Percentiles rank a stretch among this genome's conserved stretches.
Conservation (phyloP, 2,329 filamentous ascomycete genomes). For the Bipolaris oryzae region DNA sequence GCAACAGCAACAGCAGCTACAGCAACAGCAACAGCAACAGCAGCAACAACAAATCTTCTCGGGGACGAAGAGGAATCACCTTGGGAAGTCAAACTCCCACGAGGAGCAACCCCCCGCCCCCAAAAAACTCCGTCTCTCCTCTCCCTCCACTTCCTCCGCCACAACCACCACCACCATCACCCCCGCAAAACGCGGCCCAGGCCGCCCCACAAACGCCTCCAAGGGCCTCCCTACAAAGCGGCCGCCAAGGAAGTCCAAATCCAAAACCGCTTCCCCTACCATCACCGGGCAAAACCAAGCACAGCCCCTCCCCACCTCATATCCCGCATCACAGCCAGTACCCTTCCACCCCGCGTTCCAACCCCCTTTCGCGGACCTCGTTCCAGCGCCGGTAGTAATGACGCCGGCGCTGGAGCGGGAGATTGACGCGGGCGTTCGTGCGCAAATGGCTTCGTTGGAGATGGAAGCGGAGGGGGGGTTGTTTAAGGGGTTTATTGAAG, state of each 20-base stretch:
- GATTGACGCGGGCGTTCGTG: background rate
- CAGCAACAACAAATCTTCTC: background rate
- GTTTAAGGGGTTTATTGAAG: background rate
- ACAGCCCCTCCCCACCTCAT: no score
- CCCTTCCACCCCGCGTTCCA: no score
- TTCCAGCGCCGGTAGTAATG: no score
- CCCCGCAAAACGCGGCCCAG: background rate
- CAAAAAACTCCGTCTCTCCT: background rate
- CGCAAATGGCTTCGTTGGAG: background rate
- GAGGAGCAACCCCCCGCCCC: background rate
- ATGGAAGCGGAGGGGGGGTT: background rate
- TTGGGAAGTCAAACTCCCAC: background rate
- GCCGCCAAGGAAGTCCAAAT: background rate
- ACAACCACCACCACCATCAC: background rate
- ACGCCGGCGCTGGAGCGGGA: background rate
- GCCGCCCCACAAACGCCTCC: background rate
- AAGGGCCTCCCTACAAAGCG: background rate
- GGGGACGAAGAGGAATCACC: background rate
- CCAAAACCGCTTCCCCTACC: background rate
- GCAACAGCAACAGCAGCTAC: background rate
- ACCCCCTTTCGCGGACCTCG: background rate
- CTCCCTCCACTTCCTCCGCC: background rate
- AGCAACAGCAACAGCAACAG: background rate
- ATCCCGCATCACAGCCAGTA: no score
- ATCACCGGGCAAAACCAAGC: no score